phyloP scores from a whole-genome alignment of 208 protist species.

The Leishmania braziliensis region DNA sequence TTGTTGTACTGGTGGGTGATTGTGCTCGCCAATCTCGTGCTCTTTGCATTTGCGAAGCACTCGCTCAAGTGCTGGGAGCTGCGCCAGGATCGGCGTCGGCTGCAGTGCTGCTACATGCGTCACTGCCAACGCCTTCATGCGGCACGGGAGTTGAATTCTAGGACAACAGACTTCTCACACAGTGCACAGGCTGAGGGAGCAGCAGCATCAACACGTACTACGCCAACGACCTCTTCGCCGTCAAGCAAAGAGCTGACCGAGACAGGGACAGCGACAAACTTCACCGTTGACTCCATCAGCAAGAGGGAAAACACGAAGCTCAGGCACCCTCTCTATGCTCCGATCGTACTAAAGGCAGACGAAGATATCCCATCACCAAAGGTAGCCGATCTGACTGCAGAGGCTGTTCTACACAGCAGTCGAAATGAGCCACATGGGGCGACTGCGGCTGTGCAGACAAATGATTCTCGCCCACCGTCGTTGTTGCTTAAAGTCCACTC shows the following conservation, averaged over 20 bases:
- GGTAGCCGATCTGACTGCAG: background rate
- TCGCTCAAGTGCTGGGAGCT: conserved; percentile 31
- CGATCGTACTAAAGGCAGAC: background rate
- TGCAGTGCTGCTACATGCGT: conserved; percentile 27
- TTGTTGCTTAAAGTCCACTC: conserved; percentile 7
- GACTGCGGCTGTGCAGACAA: background rate
- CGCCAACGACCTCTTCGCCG: background rate
- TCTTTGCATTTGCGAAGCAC: conserved; percentile 21
- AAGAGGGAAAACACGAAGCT: background rate
- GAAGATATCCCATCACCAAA: background rate
- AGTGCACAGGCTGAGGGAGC: background rate
- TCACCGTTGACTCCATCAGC: background rate
- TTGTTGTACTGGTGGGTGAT: conserved; percentile 31
- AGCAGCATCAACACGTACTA: background rate
- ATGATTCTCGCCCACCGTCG: background rate
- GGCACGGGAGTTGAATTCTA: background rate
- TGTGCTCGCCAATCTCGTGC: conserved; percentile 11
- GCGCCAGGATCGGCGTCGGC: conserved; percentile 20
- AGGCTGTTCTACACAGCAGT: no score
- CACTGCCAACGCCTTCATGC: conserved; percentile 12
- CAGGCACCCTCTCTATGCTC: background rate
- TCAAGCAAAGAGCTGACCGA: background rate
- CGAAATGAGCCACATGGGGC: background rate
- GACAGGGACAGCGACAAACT: background rate
- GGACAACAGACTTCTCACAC: no score